Evolutionary conservation across 805 yeast genomes (phyloP).

Genomic region (Yarrowia sp.): DNA sequence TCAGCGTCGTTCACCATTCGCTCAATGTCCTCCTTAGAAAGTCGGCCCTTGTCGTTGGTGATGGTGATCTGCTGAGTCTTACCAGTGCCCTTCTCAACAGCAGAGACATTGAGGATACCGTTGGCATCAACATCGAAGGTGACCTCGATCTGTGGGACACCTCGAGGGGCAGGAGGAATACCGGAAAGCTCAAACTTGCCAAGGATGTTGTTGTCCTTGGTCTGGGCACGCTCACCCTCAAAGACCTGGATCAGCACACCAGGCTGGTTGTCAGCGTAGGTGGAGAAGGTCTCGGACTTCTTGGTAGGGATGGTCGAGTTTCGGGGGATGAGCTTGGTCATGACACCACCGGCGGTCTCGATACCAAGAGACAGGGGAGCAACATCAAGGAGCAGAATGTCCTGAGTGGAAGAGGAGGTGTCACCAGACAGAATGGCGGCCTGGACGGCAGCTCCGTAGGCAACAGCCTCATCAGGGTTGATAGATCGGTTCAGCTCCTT

Average conservation of each 20-base stretch:
- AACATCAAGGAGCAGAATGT: conserved; percentile 78
- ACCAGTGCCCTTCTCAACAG: conserved; percentile 98
- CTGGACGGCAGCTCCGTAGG: conserved; percentile 98
- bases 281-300: conserved; percentile 61
- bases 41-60: conserved; percentile 2
- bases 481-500: neutral
- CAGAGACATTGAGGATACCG: conserved; percentile 95
- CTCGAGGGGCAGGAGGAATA: conserved; percentile 98
- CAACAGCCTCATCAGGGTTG: conserved; percentile 98
- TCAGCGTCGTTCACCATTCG: conserved; percentile 1
- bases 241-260: neutral
- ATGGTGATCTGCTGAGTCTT: conserved; percentile 87
- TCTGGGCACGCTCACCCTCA: conserved; percentile 42
- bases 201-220: conserved; percentile 91
- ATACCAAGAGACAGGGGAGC: neutral
- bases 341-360: conserved; percentile 93
- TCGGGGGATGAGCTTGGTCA: conserved; percentile 97
- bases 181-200: conserved; percentile 97
- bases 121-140: conserved; percentile 56
- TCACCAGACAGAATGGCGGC: conserved; percentile 97
- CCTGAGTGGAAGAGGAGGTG: conserved; percentile 93
- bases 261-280: neutral
- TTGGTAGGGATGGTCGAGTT: conserved; percentile 97
- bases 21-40: neutral
- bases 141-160: conserved; percentile 77